These are phyloP conservation scores for Cladophialophora immunda DNA, from an alignment of 2,329 filamentous ascomycete species.

Conservation along the genomic window DNA sequence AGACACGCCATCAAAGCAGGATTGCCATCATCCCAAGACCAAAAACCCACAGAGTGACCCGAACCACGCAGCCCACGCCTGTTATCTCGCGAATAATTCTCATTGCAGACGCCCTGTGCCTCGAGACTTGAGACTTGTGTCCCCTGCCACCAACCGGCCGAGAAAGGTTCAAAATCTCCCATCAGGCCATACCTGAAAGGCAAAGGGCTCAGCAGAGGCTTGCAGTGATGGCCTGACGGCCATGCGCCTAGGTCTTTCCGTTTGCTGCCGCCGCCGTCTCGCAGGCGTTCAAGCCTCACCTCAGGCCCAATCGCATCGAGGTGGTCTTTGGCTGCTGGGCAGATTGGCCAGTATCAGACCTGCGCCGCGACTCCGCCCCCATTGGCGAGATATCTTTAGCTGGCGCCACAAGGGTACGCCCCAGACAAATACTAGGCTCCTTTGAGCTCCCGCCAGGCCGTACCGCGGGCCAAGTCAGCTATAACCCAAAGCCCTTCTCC, in stretches of 20 bases:
- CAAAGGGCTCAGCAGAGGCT: slow-evolving; percentile 18
- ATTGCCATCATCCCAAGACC: not conserved
- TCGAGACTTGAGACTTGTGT: slow-evolving; percentile 17
- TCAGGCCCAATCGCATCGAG: slow-evolving; percentile 27
- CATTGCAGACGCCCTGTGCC: slow-evolving; percentile 11
- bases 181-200: slow-evolving; percentile 14
- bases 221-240: slow-evolving; percentile 20
- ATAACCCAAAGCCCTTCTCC: slow-evolving; percentile 31
- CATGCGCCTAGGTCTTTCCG: slow-evolving; percentile 3
- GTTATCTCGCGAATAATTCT: slow-evolving; percentile 8
- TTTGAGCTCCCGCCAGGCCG: slow-evolving; percentile 29
- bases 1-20: slow-evolving; percentile 29
- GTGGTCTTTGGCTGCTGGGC: slow-evolving; percentile 8
- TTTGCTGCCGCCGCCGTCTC: slow-evolving; percentile 13
- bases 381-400: slow-evolving; percentile 39
- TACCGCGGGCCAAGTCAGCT: slow-evolving; percentile 29
- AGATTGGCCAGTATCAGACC: slow-evolving; percentile 35
- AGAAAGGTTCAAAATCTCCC: not conserved
- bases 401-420: slow-evolving; percentile 31
- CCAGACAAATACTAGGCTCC: slow-evolving; percentile 27
- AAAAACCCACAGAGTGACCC: slow-evolving; percentile 11
- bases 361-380: slow-evolving; percentile 39
- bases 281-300: slow-evolving; percentile 20
- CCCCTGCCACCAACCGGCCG: slow-evolving; percentile 22
- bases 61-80: slow-evolving; percentile 9